Conservation (phyloP, 305 asterid species). For the Euphrasia arctica region DNA sequence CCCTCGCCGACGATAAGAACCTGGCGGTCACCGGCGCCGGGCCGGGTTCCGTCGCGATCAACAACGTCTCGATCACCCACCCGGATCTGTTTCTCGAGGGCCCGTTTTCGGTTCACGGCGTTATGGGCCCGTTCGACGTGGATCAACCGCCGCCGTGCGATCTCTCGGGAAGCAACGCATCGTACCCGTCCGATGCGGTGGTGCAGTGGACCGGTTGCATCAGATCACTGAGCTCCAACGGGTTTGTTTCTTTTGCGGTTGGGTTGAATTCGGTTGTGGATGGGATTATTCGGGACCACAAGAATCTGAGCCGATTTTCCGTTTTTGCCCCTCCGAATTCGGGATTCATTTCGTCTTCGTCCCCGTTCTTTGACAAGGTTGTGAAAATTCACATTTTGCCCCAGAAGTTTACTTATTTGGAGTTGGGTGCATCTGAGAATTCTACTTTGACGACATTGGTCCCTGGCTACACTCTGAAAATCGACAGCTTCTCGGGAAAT, state of each 20-base stretch:
- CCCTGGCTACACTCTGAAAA: slow-evolving; percentile 32
- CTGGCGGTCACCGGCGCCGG: slow-evolving; percentile 40
- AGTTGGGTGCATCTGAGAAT: slow-evolving; percentile 34
- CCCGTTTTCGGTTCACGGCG: slow-evolving; percentile 58
- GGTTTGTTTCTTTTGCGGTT: slow-evolving; percentile 60
- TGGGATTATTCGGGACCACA: slow-evolving; percentile 40
- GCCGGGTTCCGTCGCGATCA: slow-evolving; percentile 42
- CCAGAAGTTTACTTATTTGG: slow-evolving; percentile 30
- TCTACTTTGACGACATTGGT: slow-evolving; percentile 41
- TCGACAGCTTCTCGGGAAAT: slow-evolving; percentile 25
- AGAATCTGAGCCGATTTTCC: slow-evolving; percentile 42
- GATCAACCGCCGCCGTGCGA: slow-evolving; percentile 33
- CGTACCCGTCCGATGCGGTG: background rate
- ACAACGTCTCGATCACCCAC: slow-evolving; percentile 48
- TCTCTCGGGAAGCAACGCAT: background rate
- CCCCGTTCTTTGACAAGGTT: slow-evolving; percentile 46
- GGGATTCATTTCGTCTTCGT: slow-evolving; percentile 42
- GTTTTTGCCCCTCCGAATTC: slow-evolving; percentile 65
- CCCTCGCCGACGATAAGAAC: slow-evolving; percentile 33
- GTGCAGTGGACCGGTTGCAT: slow-evolving; percentile 47
- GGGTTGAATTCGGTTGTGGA: slow-evolving; percentile 60
- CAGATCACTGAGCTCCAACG: slow-evolving; percentile 41
- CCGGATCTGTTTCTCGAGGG: slow-evolving; percentile 63
- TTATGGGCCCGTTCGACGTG: slow-evolving; percentile 39
- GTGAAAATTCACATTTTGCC: slow-evolving; percentile 66